Evolutionary conservation across 345 rosid species (phyloP).

Genomic region (Rhizophora mangle): DNA sequence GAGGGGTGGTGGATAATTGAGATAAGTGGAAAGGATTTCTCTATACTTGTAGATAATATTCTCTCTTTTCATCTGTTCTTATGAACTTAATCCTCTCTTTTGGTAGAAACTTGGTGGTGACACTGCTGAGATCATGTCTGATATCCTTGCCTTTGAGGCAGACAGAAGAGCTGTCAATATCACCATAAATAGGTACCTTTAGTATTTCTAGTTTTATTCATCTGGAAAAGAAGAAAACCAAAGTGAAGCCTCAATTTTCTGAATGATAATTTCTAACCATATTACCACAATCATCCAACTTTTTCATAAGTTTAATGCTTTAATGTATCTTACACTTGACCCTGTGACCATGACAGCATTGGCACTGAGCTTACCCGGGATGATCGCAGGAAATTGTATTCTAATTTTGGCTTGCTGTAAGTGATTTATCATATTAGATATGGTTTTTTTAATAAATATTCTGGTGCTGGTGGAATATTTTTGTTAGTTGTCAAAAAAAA

Average conservation of each 20-base stretch:
- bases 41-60: background rate
- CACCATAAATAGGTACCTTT: constrained; percentile 72
- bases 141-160: constrained; percentile 93
- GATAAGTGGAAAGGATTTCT: constrained; percentile 7
- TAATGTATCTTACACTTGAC: constrained; percentile 2
- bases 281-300: background rate
- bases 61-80: background rate
- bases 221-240: background rate
- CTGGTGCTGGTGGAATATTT: background rate
- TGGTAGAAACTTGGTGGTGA: constrained; percentile 96
- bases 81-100: background rate
- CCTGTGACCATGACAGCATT: constrained; percentile 47
- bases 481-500: background rate
- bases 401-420: constrained; percentile 93
- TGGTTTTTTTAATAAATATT: background rate
- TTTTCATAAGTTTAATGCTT: background rate
- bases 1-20: constrained; percentile 7
- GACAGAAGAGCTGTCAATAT: constrained; percentile 96
- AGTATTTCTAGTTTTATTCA: background rate
- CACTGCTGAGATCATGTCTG: constrained; percentile 95
- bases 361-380: constrained; percentile 99
- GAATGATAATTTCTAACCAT: too few species aligned
- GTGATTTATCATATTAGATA: constrained; percentile 18
- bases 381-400: constrained; percentile 91
- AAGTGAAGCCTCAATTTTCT: too few species aligned